A percentile compares a stretch with the other conserved stretches of the same genome.
phyloP scores from a whole-genome alignment of 371 early-diverging fungal genomes.

The Coemansia sp. region DNA sequence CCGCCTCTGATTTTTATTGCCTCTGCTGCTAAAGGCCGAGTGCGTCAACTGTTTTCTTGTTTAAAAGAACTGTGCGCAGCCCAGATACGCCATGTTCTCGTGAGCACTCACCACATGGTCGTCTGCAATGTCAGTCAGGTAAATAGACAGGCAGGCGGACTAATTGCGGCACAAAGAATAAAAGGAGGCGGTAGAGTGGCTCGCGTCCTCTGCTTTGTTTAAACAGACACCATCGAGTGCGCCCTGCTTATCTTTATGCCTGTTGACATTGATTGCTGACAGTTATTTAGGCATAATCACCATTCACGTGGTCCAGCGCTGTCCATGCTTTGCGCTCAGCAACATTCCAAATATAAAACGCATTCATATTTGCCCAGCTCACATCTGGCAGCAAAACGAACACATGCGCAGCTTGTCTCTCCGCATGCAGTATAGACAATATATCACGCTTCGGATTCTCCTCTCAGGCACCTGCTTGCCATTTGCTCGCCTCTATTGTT shows the following conservation, averaged over 20 bases:
- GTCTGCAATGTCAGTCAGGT: background rate
- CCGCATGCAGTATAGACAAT: background rate
- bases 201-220: background rate
- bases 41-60: too few species aligned
- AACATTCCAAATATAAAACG: background rate
- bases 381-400: background rate
- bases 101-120: background rate
- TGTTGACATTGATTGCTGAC: constrained; percentile 20
- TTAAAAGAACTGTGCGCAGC: background rate
- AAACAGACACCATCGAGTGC: background rate
- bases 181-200: background rate
- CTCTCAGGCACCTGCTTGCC: background rate
- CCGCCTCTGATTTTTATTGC: background rate
- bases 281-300: constrained; percentile 33
- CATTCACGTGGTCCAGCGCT: constrained; percentile 15
- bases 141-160: constrained; percentile 1
- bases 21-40: too few species aligned
- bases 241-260: background rate
- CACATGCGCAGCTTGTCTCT: background rate
- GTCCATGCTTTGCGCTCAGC: background rate
- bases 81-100: background rate
- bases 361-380: background rate
- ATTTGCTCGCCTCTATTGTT: background rate
- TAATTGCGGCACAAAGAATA: constrained; percentile 3
- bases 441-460: background rate